Evolutionary conservation across 768 basidiomycete species (phyloP), one percentile per base, ranked within the genome.

Genomic region (Kwoniella bestiolae): DNA sequence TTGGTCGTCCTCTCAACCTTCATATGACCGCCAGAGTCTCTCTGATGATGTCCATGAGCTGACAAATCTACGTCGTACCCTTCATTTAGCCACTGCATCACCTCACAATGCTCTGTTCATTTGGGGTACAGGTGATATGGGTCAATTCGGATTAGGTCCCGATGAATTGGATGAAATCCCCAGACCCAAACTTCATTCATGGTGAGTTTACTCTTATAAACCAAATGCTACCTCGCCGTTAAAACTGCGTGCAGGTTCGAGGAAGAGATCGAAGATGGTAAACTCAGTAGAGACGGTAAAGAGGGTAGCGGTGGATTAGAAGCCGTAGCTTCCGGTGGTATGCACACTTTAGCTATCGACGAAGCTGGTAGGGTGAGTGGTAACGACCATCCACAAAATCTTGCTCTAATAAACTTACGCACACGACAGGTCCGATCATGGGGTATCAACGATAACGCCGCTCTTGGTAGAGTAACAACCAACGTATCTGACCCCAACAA

Each of bases 81-180:
- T 50, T 41, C 3, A 6, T 6, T 4, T 31, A 78, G 74, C 70
- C 23, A 34, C 47, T n/a, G 67, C 76, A 5, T 52, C 69, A n/a
- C 92, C 92, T 21, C 84, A 88, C 34, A 85, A 87, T 14, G 85
- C 89, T 45, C 84, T 94, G 18, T 95, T 94, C 69, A 89, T 86
- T 7, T 97, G 91, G 87, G 95, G 95, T 6, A 88, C 80, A 18
- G 94, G 93, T 28, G 94, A 95, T 81, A 92, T 93, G 83, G 94
- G 94, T 31, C 94, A 98, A 80, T 90, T 96, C 74, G 96, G 94
- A 32, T 86, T 95, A 84, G 95, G 95, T 11, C 72, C 75, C 12
- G 80, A 80, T 50, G 38, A 87, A 53, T 83, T 92, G 32, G 87
- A 84, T 63, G 92, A 95, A 80, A 85, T 90, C 61, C 82, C 85